These are phyloP conservation scores for Sherardia arvensis DNA, from an alignment of 257 asterid species.

Conservation along the genomic window DNA sequence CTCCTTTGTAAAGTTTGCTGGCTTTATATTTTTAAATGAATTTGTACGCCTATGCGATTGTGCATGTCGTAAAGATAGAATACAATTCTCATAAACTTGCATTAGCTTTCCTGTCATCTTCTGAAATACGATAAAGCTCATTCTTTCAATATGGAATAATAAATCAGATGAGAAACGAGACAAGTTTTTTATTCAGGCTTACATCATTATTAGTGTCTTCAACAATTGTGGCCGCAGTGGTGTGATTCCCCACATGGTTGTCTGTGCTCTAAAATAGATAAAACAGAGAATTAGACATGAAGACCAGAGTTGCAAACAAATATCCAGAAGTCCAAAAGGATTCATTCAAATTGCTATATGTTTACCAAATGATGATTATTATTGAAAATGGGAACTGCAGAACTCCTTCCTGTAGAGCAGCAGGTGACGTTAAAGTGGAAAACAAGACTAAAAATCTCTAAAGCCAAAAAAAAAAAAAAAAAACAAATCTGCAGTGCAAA, in stretches of 20 bases:
- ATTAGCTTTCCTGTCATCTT: constrained; percentile 65
- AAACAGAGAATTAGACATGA: constrained; percentile 3
- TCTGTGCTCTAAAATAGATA: constrained; percentile 11
- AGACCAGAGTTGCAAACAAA: neutral
- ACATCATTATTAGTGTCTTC: constrained; percentile 40
- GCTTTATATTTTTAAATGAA: constrained; percentile 59
- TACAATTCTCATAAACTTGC: constrained; percentile 58
- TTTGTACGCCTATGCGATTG: constrained; percentile 55
- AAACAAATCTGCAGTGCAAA: neutral
- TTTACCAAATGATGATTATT: constrained; percentile 27
- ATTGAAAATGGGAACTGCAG: constrained; percentile 24
- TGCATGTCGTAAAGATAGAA: constrained; percentile 37
- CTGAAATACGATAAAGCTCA: constrained; percentile 30
- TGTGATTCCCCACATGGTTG: constrained; percentile 24
- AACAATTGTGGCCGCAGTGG: constrained; percentile 29
- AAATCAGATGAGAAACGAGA: neutral
- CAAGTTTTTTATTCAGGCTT: neutral
- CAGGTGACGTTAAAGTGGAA: constrained; percentile 21
- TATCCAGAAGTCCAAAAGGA: neutral
- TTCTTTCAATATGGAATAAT: neutral
- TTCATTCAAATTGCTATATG: neutral
- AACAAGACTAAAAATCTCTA: neutral
- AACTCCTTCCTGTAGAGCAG: constrained; percentile 47
- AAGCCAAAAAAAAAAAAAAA: neutral
- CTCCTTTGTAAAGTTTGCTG: constrained; percentile 88